Evolutionary conservation across 1,139 yeast species (phyloP).

Genomic region (Debaryomyces robertsiae): DNA sequence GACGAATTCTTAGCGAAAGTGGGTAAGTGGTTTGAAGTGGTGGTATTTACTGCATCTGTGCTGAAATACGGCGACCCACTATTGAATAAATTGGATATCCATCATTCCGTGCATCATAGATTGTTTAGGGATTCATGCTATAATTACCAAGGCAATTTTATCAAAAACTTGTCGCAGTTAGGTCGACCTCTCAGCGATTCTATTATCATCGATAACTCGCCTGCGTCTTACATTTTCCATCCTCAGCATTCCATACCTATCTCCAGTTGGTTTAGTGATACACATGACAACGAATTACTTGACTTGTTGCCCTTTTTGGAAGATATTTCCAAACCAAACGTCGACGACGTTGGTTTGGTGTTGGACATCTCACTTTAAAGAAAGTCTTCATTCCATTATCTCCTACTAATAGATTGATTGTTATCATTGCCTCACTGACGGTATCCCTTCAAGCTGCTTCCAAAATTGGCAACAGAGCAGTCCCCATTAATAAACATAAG

Average conservation of each 20-base stretch:
- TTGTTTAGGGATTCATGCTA: conserved; percentile 77
- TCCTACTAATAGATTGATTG: neutral
- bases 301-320: conserved; percentile 90
- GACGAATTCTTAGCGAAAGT: conserved; percentile 86
- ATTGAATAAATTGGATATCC: conserved; percentile 79
- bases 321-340: conserved; percentile 69
- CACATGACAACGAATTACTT: conserved; percentile 91
- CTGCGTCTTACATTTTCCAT: conserved; percentile 94
- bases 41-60: conserved; percentile 95
- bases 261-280: conserved; percentile 97
- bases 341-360: conserved; percentile 81
- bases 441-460: neutral
- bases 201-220: conserved; percentile 93
- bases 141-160: conserved; percentile 82
- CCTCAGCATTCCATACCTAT: conserved; percentile 99
- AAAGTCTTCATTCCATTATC: neutral
- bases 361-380: conserved; percentile 63
- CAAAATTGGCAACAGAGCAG: conserved; percentile 3
- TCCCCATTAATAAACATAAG: conserved; percentile 13
- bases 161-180: conserved; percentile 88
- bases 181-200: conserved; percentile 88
- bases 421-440: neutral
- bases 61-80: conserved; percentile 95
- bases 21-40: conserved; percentile 89
- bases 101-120: conserved; percentile 81